These are phyloP conservation scores for Setaria viridis DNA, from an alignment of 202 grass and related monocot species.

Conservation along the genomic window DNA sequence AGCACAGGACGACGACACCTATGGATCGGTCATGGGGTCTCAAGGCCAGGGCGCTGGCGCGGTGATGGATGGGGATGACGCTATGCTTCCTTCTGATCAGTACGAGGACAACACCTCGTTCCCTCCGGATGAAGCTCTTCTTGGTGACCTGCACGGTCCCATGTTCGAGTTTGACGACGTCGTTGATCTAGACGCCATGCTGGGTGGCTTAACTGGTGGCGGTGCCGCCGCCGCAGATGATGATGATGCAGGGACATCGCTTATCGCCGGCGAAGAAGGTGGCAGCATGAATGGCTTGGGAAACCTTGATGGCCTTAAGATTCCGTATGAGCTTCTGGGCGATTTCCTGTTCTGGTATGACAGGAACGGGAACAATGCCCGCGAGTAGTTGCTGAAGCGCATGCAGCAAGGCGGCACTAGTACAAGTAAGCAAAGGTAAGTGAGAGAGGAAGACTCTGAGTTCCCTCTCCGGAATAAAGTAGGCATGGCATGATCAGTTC, in stretches of 20 bases:
- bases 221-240: too few species aligned
- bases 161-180: neutral
- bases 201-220: neutral
- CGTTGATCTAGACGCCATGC: neutral
- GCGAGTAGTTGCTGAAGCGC: neutral
- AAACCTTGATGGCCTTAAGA: neutral
- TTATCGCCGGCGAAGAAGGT: neutral
- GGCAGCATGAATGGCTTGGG: neutral
- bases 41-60: neutral
- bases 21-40: neutral
- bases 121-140: neutral
- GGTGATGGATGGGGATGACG: neutral
- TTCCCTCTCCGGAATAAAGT: neutral
- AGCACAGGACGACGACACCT: neutral
- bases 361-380: neutral
- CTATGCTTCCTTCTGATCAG: neutral
- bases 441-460: neutral
- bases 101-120: neutral
- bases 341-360: too few species aligned
- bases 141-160: neutral
- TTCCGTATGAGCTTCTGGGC: neutral
- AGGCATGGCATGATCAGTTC: neutral
- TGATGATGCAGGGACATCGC: neutral
- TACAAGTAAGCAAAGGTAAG: neutral
- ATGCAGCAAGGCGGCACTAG: too few species aligned